Percentiles rank a stretch among this genome's conserved stretches.
Conservation (phyloP, 2,329 filamentous ascomycete species). For the Stagonosporopsis cucurbitacearum region DNA sequence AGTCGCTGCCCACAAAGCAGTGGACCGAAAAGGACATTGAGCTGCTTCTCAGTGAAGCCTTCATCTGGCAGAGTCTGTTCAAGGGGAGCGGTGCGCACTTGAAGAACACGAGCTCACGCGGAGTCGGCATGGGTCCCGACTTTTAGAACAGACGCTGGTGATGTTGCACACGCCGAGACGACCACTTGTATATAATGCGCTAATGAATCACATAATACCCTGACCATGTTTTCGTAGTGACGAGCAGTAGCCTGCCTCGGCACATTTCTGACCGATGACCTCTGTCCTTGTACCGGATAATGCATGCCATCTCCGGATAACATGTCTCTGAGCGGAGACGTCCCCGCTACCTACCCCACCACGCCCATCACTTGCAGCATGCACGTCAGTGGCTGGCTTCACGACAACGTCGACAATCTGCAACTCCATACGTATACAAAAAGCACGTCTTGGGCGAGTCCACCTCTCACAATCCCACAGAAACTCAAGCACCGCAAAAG, state of each 20-base stretch:
- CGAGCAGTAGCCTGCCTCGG: not conserved
- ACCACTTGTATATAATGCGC: conserved; percentile 17
- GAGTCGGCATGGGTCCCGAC: conserved; percentile 50
- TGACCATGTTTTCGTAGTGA: too few relatives aligned
- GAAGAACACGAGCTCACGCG: conserved; percentile 47
- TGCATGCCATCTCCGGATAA: conserved; percentile 11
- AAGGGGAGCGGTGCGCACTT: conserved; percentile 93
- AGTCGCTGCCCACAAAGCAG: conserved; percentile 86
- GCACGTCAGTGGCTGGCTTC: conserved; percentile 25
- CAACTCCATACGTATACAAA: conserved; percentile 30
- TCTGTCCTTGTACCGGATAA: conserved; percentile 8
- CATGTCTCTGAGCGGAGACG: conserved; percentile 2
- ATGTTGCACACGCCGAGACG: conserved; percentile 22
- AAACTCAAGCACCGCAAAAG: not conserved
- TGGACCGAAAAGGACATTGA: conserved; percentile 99
- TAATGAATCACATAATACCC: conserved; percentile 14
- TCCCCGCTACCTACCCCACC: conserved; percentile 19
- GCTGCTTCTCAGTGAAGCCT: conserved; percentile 91
- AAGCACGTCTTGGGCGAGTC: conserved; percentile 5
- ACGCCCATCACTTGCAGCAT: conserved; percentile 12
- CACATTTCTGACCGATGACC: not conserved
- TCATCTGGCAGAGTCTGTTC: conserved; percentile 98
- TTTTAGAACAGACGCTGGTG: conserved; percentile 26
- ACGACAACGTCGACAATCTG: too few relatives aligned
- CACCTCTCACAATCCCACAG: not conserved